Percentiles rank a stretch among this genome's conserved stretches.
phyloP scores from a whole-genome alignment of 805 yeast genomes.

The Candida germanica region DNA sequence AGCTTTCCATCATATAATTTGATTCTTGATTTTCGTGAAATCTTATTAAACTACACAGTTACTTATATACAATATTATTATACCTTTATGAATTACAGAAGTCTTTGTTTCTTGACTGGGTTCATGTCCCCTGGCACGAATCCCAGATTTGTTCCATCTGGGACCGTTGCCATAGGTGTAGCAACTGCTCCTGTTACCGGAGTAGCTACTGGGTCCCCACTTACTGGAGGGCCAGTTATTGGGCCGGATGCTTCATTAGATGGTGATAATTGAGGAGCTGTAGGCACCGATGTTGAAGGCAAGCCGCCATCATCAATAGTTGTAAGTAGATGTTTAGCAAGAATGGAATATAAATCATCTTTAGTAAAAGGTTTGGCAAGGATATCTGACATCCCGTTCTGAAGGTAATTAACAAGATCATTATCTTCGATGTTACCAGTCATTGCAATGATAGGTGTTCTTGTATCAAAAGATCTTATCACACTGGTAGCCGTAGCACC shows the following conservation, averaged over 20 bases:
- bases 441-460: slow-evolving; percentile 92
- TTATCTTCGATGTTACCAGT: slow-evolving; percentile 84
- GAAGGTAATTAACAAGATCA: slow-evolving; percentile 74
- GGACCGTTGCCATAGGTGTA: too few species aligned
- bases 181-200: too few species aligned
- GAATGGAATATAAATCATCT: slow-evolving; percentile 73
- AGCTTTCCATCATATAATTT: slow-evolving; percentile 35
- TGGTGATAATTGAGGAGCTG: slow-evolving; percentile 2
- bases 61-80: slow-evolving; percentile 2
- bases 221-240: too few species aligned
- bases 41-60: neutral
- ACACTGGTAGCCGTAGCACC: slow-evolving; percentile 90
- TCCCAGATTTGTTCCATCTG: neutral
- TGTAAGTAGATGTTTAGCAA: slow-evolving; percentile 65
- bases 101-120: slow-evolving; percentile 20
- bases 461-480: slow-evolving; percentile 77
- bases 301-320: neutral
- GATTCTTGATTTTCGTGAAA: too few species aligned
- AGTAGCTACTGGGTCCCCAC: too few species aligned
- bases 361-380: slow-evolving; percentile 92
- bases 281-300: neutral
- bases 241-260: neutral
- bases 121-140: neutral
- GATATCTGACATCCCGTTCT: slow-evolving; percentile 90
- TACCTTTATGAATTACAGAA: slow-evolving; percentile 7